Evolutionary conservation across 176 grass and related monocot species (phyloP).

Genomic region (Musa itinerans): DNA sequence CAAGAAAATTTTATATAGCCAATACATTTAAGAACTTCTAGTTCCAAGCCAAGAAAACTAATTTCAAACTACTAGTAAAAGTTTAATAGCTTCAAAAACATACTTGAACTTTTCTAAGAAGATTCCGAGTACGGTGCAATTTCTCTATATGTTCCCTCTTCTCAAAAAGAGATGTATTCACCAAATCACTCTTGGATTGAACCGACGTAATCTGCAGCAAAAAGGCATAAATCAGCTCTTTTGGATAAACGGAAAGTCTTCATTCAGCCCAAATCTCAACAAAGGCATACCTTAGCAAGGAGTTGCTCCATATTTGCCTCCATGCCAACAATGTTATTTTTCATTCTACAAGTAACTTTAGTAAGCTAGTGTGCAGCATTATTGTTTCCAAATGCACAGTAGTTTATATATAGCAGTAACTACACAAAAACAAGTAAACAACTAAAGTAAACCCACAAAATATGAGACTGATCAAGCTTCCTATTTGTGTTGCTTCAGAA

Average conservation of each 20-base stretch:
- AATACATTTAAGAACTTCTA: not conserved
- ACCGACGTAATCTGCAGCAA: conserved; percentile 73
- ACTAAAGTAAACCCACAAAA: not conserved
- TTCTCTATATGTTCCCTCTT: conserved; percentile 99
- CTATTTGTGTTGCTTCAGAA: not conserved
- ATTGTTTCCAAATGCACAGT: not conserved
- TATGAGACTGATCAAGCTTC: too few relatives aligned
- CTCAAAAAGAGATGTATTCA: conserved; percentile 91
- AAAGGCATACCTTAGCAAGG: conserved; percentile 58
- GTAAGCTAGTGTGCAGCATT: not conserved
- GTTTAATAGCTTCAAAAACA: not conserved
- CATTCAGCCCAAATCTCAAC: conserved; percentile 16
- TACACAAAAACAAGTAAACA: not conserved
- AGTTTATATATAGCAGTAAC: not conserved
- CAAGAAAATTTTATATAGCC: too few relatives aligned
- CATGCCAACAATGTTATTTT: conserved; percentile 96
- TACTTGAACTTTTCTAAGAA: conserved; percentile 99
- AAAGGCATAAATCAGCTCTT: not conserved
- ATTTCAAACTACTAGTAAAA: not conserved
- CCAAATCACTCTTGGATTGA: conserved; percentile 86
- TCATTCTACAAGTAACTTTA: conserved; percentile 52
- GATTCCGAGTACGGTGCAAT: conserved; percentile 90
- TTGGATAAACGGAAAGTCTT: conserved; percentile 10
- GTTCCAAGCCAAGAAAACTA: not conserved
- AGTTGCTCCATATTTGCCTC: conserved; percentile 92